Evolutionary conservation across 78 protist genomes (phyloP), one percentile per base, ranked within the genome.

Genomic region (Thecamonas trahens): DNA sequence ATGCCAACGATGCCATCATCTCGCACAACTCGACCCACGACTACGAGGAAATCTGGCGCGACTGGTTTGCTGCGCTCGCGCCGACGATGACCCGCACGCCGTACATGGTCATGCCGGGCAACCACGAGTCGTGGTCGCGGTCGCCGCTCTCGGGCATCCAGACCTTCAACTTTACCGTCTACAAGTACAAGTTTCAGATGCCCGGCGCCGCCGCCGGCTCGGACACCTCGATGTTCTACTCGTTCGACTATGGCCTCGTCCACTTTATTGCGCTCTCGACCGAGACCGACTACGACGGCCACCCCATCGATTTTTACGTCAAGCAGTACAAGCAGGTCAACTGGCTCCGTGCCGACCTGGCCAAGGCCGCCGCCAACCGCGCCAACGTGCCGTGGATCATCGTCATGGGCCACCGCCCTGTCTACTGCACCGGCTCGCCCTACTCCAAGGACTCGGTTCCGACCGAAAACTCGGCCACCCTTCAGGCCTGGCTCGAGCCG

Each of bases 341-440:
- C n/a, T 4, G 3, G 38, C 28, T 64, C 7, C 4, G 54, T 4
- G 58, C 13, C 26, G 80, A 75, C 37, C 34, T 75, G 24, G 28
- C n/a, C 15, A 75, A 58, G 31, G 80, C 73, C 38, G 29, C 9
- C 9, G 61, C 39, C 24, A 75, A 66, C 47, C 31, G 80, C 24
- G 38, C 3, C n/a, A 45, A 50, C 18, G 59, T 66, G 52, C 80
- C 80, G 54, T 75, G 80, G 80, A 47, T 75, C 18, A 29, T 75
- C 20, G 72, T 66, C 6, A 13, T 9, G n/a, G 80, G 74, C 44
- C 80, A 75, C 59, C 8, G 80, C n/a, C 68, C 80, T 31, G 6
- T 75, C 42, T 75, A 75, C 72, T 29, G 63, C 57, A 34, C 61
- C 32, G 44, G 7, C n/a, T 35, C 7, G 11, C 17, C 35, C n/a